phyloP scores from a whole-genome alignment of 140 eudicot genomes.

The Stevia rebaudiana region DNA sequence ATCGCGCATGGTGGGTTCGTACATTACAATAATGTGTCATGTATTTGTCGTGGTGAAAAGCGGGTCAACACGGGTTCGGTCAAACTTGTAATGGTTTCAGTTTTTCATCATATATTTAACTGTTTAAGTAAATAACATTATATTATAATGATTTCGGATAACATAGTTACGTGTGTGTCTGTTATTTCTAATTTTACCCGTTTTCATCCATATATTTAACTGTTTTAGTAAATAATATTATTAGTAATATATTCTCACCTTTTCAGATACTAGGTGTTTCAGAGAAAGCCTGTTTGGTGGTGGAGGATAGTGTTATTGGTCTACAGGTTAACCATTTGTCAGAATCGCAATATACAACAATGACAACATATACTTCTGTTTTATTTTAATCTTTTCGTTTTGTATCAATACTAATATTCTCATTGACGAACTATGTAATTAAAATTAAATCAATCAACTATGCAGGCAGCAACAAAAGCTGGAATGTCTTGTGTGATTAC shows the following conservation, averaged over 20 bases:
- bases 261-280: conserved; percentile 71
- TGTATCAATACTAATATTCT: neutral
- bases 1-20: neutral
- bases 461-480: conserved; percentile 99
- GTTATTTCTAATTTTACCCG: neutral
- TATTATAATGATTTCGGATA: neutral
- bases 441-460: conserved; percentile 7
- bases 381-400: neutral
- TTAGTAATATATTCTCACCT: neutral
- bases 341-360: conserved; percentile 1
- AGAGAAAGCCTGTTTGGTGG: conserved; percentile 73
- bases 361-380: neutral
- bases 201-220: too few species aligned
- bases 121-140: neutral
- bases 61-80: neutral
- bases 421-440: neutral
- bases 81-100: neutral
- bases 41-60: neutral
- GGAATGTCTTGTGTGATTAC: conserved; percentile 91
- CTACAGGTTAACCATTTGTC: conserved; percentile 56
- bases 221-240: too few species aligned
- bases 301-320: conserved; percentile 94
- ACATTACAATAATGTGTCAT: neutral
- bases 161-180: neutral
- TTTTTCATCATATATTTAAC: neutral